Evolutionary conservation across 2,329 filamentous ascomycete species (phyloP), one percentile per base, ranked within the genome.

Genomic region (Trichoderma afroharzianum): DNA sequence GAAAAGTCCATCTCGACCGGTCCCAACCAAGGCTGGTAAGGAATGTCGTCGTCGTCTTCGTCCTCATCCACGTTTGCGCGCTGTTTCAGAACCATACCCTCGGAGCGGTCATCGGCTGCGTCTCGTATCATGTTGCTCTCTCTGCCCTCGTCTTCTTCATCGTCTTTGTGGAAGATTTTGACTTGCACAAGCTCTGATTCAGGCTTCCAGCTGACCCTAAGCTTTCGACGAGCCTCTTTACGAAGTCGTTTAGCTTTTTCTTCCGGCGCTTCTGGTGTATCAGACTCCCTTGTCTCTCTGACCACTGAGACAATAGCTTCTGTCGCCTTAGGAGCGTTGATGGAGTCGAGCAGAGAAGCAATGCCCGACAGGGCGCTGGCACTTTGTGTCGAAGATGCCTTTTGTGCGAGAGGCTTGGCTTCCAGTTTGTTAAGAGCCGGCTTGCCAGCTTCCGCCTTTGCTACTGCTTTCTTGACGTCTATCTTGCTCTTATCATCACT

Each of bases 151-250:
- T 93, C 91, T 77, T 94, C 92, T 1, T 88, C 86, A 1, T 88
- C 89, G 73, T 93, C 91, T 76, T 93, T 92, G 69, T 90, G 88
- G 81, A 95, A 94, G 63, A 90, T 83, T 74, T 88, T 88, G 69
- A 93, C 83, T 75, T 92, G 84, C 1, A 90, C 90, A 33, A 95
- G 85, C 33, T 89, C 87, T 21, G 87, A 83, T 63, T 91, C 92
- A 0, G 89, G 86, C 77, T 91, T 92, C 86, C 92, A 95, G 7
- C 83, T 87, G 6, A 95, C 93, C 14, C 90, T 87, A 26, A 94
- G 83, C 74, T 91, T 89, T 43, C 91, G 87, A 63, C 92, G 87
- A 72, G 88, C 86, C 78, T 94, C 92, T 76, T 93, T 94, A 43
- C 92, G 88, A 5, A 93, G 82, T 12, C 93, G 88, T 76, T 89